These are phyloP conservation scores for Botrytis aclada DNA, from an alignment of 2,329 filamentous ascomycete species.

Conservation along the genomic window DNA sequence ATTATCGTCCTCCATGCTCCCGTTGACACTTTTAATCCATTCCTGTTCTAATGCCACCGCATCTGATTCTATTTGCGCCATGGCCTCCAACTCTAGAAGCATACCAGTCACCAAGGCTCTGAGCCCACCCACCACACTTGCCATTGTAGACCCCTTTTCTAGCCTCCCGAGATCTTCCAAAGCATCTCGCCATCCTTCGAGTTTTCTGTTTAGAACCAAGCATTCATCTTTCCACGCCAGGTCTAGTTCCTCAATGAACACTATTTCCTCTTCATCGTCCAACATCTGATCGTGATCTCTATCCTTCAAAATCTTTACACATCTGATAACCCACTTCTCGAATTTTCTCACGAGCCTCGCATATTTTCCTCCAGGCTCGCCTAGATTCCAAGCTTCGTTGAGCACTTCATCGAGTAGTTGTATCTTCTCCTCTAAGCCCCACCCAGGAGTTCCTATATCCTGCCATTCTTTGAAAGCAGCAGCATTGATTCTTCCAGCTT, in stretches of 20 bases:
- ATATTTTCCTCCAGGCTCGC: slow-evolving; percentile 55
- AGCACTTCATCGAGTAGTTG: slow-evolving; percentile 57
- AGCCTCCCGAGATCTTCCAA: slow-evolving; percentile 46
- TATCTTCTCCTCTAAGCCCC: slow-evolving; percentile 52
- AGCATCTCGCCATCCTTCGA: slow-evolving; percentile 53
- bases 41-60: slow-evolving; percentile 53
- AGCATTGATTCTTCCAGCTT: slow-evolving; percentile 51
- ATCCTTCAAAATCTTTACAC: slow-evolving; percentile 47
- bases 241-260: slow-evolving; percentile 56
- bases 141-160: slow-evolving; percentile 43
- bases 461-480: slow-evolving; percentile 52
- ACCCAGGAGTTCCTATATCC: slow-evolving; percentile 34
- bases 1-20: slow-evolving; percentile 14
- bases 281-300: slow-evolving; percentile 36
- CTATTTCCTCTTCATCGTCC: slow-evolving; percentile 37
- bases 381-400: slow-evolving; percentile 55
- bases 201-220: slow-evolving; percentile 48
- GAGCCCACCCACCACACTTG: slow-evolving; percentile 48
- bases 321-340: slow-evolving; percentile 55
- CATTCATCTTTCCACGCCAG: slow-evolving; percentile 58
- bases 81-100: slow-evolving; percentile 59
- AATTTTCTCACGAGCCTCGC: slow-evolving; percentile 54
- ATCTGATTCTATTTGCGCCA: slow-evolving; percentile 60
- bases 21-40: slow-evolving; percentile 57
- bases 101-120: slow-evolving; percentile 53